Conservation (phyloP, 257 asterid species). For the Solanum bukasovii region DNA sequence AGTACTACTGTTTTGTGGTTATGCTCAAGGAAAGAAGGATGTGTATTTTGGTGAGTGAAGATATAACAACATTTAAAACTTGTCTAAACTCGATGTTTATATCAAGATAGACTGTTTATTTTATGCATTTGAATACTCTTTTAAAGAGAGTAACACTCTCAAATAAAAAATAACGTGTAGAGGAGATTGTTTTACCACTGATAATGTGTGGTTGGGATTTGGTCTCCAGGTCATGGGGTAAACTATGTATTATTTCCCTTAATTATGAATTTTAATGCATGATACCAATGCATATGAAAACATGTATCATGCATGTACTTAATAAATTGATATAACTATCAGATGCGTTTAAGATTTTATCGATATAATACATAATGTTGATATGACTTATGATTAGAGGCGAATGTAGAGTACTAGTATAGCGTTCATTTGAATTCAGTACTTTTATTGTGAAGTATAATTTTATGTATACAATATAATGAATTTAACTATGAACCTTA, state of each 20-base stretch:
- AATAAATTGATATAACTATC: background rate
- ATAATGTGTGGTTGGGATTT: background rate
- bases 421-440: background rate
- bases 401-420: background rate
- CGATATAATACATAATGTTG: background rate
- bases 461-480: background rate
- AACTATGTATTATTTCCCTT: background rate
- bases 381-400: background rate
- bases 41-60: background rate
- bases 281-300: background rate
- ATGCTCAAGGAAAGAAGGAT: background rate
- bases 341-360: background rate
- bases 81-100: background rate
- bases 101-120: background rate
- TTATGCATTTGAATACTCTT: background rate
- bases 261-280: background rate
- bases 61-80: background rate
- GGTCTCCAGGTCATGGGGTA: background rate
- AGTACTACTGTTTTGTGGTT: background rate
- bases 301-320: background rate
- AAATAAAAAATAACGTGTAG: background rate
- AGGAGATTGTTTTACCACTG: background rate
- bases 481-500: background rate
- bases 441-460: background rate
- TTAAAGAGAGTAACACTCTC: background rate